Conservation (phyloP, 208 protist genomes). For the Trichomonas tenax region DNA sequence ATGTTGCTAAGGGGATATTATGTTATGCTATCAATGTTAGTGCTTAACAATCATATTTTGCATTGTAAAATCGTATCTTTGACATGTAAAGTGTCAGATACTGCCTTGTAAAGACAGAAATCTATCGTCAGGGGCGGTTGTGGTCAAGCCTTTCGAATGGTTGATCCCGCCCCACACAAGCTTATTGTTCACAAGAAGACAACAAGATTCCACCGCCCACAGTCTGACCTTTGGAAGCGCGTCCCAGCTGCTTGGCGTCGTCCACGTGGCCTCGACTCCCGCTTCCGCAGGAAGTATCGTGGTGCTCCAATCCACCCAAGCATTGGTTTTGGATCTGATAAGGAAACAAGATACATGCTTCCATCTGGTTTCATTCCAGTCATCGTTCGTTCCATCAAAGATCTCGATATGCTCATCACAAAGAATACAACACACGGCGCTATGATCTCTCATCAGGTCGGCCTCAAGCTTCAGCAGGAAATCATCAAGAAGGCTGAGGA, state of each 20-base stretch:
- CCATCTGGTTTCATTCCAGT: constrained; percentile 89
- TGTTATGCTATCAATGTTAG: no score
- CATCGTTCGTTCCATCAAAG: constrained; percentile 63
- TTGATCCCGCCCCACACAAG: not conserved
- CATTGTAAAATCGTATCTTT: no score
- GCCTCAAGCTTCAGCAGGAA: constrained; percentile 72
- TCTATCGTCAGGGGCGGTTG: not conserved
- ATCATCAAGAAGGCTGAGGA: constrained; percentile 85
- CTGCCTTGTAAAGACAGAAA: not conserved
- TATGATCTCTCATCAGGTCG: constrained; percentile 76
- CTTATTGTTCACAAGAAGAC: constrained; percentile 10
- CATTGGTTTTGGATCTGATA: constrained; percentile 90
- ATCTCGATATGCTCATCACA: constrained; percentile 95
- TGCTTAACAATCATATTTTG: no score
- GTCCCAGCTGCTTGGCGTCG: constrained; percentile 68
- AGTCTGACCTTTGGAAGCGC: constrained; percentile 23
- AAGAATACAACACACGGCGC: constrained; percentile 94
- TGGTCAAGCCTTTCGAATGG: not conserved
- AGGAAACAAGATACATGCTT: constrained; percentile 74
- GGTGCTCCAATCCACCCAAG: constrained; percentile 77
- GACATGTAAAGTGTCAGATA: no score
- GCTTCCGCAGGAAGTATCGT: constrained; percentile 85
- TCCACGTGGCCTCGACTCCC: constrained; percentile 91
- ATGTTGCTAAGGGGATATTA: no score
- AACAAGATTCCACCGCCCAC: constrained; percentile 27